phyloP scores from a whole-genome alignment of 2,329 filamentous ascomycete species.

The Hypoxylon sp. region DNA sequence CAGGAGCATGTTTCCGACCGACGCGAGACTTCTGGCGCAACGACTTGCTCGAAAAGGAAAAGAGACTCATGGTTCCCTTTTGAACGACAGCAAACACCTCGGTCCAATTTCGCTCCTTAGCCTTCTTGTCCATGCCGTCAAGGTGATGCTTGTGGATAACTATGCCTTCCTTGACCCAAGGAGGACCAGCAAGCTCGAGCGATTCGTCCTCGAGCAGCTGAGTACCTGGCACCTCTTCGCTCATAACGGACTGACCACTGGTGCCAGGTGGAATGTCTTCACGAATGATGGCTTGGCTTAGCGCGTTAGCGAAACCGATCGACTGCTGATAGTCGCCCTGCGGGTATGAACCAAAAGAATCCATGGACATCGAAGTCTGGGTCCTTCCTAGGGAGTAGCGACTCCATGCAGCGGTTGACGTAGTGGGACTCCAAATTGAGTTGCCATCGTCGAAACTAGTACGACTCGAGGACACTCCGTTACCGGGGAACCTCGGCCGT shows the following conservation, averaged over 20 bases:
- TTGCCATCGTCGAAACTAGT: conserved; percentile 93
- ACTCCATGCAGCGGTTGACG: conserved; percentile 94
- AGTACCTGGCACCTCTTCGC: conserved; percentile 69
- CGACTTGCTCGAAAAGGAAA: conserved; percentile 91
- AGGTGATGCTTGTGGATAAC: conserved; percentile 97
- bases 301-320: conserved; percentile 95
- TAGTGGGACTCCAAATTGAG: conserved; percentile 87
- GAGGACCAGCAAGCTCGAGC: conserved; percentile 90
- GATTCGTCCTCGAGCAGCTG: conserved; percentile 91
- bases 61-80: conserved; percentile 92
- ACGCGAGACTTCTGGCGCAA: conserved; percentile 72
- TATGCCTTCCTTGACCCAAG: conserved; percentile 97
- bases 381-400: conserved; percentile 92
- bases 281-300: conserved; percentile 96
- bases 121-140: conserved; percentile 88
- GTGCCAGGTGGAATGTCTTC: conserved; percentile 76
- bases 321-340: conserved; percentile 91
- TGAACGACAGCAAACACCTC: conserved; percentile 97
- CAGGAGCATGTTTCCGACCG: conserved; percentile 62
- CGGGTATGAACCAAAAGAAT: conserved; percentile 84
- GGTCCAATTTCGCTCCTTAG: conserved; percentile 93
- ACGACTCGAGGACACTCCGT: conserved; percentile 87
- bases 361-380: conserved; percentile 90
- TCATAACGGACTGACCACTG: conserved; percentile 62
- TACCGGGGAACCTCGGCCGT: conserved; percentile 79